Percentiles rank a stretch among this genome's conserved stretches.
Evolutionary conservation across 2,329 filamentous ascomycete species (phyloP).

Genomic region (Myrmaecium sp.): DNA sequence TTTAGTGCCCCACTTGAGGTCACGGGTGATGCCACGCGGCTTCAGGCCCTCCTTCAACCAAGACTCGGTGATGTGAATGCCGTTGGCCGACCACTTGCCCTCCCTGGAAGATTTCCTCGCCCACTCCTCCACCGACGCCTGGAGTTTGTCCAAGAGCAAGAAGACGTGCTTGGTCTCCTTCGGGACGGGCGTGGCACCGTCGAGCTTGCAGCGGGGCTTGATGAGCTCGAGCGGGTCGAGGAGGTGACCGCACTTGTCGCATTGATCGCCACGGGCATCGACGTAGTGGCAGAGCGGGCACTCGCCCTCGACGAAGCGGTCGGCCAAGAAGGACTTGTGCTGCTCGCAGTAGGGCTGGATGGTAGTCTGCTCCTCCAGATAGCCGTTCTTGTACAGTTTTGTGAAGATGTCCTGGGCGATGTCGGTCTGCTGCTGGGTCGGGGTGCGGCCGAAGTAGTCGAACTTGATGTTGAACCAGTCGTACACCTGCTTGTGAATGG

Average conservation of each 20-base stretch:
- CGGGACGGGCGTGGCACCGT: constrained; percentile 63
- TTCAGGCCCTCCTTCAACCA: constrained; percentile 76
- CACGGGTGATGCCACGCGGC: constrained; percentile 75
- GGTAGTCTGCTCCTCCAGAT: constrained; percentile 70
- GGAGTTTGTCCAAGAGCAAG: constrained; percentile 69
- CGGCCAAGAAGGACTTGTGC: constrained; percentile 32
- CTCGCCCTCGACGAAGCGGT: constrained; percentile 62
- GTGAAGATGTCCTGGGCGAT: constrained; percentile 87
- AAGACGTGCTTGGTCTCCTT: constrained; percentile 82
- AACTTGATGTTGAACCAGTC: constrained; percentile 93
- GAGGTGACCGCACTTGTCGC: constrained; percentile 32
- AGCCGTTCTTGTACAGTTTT: constrained; percentile 77
- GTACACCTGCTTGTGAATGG: constrained; percentile 78
- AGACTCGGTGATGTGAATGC: constrained; percentile 56
- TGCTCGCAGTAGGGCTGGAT: constrained; percentile 77
- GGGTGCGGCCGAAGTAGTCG: constrained; percentile 87
- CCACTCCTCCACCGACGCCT: constrained; percentile 63
- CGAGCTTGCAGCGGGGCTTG: constrained; percentile 71
- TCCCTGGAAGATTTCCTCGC: constrained; percentile 54
- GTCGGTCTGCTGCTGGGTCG: constrained; percentile 72
- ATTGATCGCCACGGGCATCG: constrained; percentile 36
- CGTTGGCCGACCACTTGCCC: constrained; percentile 62
- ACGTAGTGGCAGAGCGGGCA: constrained; percentile 50
- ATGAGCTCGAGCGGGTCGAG: constrained; percentile 32
- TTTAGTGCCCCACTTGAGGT: constrained; percentile 74